Conservation (phyloP, 345 rosid species). For the Raphanus sativus region DNA sequence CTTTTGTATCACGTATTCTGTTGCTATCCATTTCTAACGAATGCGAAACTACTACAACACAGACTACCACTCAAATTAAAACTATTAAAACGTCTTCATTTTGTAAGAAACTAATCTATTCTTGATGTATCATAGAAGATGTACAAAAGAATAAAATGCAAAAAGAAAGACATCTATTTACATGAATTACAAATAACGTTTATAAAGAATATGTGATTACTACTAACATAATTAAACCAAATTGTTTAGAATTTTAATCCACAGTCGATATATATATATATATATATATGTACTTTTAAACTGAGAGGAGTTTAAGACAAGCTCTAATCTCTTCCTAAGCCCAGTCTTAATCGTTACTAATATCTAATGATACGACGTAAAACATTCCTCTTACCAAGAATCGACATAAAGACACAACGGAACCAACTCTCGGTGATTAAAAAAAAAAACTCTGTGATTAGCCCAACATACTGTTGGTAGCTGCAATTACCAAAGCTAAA, state of each 20-base stretch:
- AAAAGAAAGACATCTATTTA: neutral
- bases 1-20: constrained; percentile 5
- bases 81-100: neutral
- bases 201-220: neutral
- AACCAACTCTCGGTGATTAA: too few species aligned
- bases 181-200: neutral
- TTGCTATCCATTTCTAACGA: constrained; percentile 20
- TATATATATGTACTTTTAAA: too few species aligned
- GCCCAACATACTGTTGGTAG: too few species aligned
- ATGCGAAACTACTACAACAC: neutral
- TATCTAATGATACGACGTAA: too few species aligned
- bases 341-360: neutral
- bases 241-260: neutral
- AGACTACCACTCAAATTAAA: neutral
- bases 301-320: neutral
- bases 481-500: too few species aligned
- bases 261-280: neutral
- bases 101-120: neutral
- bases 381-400: too few species aligned
- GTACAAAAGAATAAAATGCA: neutral
- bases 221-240: neutral
- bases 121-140: neutral
- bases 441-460: too few species aligned
- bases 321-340: neutral
- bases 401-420: too few species aligned